Evolutionary conservation across 2,329 filamentous ascomycete genomes (phyloP), one percentile per base, ranked within the genome.

Genomic region (Aspergillaceae sp.): DNA sequence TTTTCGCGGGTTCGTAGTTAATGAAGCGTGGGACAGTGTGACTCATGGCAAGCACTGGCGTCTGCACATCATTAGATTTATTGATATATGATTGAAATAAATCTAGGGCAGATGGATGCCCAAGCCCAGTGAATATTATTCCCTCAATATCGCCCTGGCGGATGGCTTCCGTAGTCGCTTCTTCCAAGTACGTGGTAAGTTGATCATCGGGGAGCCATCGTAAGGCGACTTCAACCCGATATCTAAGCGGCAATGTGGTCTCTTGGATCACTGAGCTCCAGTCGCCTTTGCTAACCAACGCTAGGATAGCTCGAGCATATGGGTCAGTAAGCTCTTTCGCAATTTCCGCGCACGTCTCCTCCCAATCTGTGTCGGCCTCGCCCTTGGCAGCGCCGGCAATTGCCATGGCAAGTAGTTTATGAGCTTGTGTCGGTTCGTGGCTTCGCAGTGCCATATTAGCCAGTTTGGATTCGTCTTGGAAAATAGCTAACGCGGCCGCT

Each of bases 151-250:
- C 74, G 29, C 80, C 80, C 46, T 74, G 67, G 2, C 63, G 61
- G 42, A 80, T 72, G 27, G 71, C 72, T 35, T 76, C 69, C 26
- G 68, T 58, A 1, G 74, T 79, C 4, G 71, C 70, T 34, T 78
- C 72, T 37, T 74, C 69, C 40, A 84, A 66, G 55, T 82, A 82
- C 45, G 71, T 71, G 4, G 66, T 68, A 10, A 75, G 59, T 29
- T 70, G 65, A 2, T 64, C 61, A 50, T 75, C 73, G 2, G 69
- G 61, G 30, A 74, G 63, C 65, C 72, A 73, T 43, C 71, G 67
- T n/a, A 83, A 60, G 29, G 79, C 80, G 6, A 83, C 72, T 36
- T 78, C 77, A n/a, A 83, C 68, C 7, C 80, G 76, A 53, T 83
- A 79, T 44, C 69, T 73, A 2, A 83, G 69, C 2, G 79, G 76